phyloP scores from a whole-genome alignment of 2,329 filamentous ascomycete species.

The Neofusicoccum sp. region DNA sequence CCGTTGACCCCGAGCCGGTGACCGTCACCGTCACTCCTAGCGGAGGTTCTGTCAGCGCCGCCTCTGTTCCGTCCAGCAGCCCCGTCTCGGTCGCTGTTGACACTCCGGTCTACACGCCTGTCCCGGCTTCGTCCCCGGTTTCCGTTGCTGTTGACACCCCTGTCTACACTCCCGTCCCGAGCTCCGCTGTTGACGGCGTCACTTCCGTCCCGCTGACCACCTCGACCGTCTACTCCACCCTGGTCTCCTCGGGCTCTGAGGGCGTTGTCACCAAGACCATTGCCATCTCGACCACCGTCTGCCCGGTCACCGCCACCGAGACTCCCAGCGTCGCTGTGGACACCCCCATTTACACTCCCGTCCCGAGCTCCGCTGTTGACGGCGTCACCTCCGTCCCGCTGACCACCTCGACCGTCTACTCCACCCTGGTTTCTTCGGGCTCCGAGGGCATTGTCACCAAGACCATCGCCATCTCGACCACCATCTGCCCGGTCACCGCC shows the following conservation, averaged over 20 bases:
- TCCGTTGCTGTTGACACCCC: background rate
- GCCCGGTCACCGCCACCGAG: background rate
- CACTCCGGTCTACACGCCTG: background rate
- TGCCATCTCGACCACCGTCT: background rate
- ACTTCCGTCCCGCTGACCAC: background rate
- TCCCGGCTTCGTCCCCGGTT: background rate
- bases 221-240: background rate
- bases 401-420: background rate
- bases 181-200: background rate
- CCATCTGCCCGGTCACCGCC: constrained; percentile 1
- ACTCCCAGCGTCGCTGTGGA: background rate
- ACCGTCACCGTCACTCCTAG: constrained; percentile 9
- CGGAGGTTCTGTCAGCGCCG: background rate
- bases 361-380: background rate
- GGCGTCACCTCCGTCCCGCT: background rate
- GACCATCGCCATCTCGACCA: background rate
- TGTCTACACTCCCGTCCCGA: background rate
- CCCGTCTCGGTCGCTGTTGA: background rate
- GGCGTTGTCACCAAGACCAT: background rate
- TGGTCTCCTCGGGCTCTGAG: background rate
- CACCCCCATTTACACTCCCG: background rate
- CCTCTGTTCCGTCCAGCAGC: background rate
- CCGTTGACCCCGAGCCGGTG: constrained; percentile 9
- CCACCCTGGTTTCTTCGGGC: background rate
- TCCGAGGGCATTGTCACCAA: background rate